Evolutionary conservation across 2,329 filamentous ascomycete species (phyloP).

Genomic region (Pseudocercospora vitis): DNA sequence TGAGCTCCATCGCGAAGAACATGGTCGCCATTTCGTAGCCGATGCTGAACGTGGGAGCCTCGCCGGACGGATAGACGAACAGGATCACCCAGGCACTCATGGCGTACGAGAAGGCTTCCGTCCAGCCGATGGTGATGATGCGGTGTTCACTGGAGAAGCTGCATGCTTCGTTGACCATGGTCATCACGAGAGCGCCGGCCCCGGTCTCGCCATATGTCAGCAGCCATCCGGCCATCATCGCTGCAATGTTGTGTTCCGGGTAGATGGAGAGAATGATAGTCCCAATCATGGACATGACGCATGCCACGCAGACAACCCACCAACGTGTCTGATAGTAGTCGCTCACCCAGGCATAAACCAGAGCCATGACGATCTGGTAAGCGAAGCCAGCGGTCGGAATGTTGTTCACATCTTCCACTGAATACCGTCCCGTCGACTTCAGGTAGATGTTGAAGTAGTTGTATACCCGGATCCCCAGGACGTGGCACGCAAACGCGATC

Average conservation of each 20-base stretch:
- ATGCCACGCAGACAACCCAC: constrained; percentile 26
- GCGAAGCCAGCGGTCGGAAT: constrained; percentile 19
- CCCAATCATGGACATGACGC: constrained; percentile 36
- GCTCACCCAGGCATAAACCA: constrained; percentile 24
- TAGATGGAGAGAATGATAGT: constrained; percentile 41
- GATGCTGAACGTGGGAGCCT: constrained; percentile 27
- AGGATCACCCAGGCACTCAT: constrained; percentile 28
- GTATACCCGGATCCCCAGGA: constrained; percentile 8
- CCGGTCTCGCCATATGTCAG: constrained; percentile 41
- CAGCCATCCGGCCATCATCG: constrained; percentile 43
- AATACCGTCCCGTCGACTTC: constrained; percentile 19
- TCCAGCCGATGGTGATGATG: constrained; percentile 24
- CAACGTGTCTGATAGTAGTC: constrained; percentile 26
- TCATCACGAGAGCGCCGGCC: constrained; percentile 43
- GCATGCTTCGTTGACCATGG: constrained; percentile 30
- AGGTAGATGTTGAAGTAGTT: constrained; percentile 23
- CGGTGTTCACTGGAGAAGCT: constrained; percentile 24
- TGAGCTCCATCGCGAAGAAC: constrained; percentile 31
- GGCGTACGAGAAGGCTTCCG: constrained; percentile 24
- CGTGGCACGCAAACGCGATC: constrained; percentile 14
- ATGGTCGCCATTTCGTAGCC: constrained; percentile 34
- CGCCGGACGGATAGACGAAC: constrained; percentile 23
- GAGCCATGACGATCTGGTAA: constrained; percentile 17
- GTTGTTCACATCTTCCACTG: constrained; percentile 20
- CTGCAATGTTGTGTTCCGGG: constrained; percentile 38